These are phyloP conservation scores for Claviceps citrina DNA, from an alignment of 2,329 filamentous ascomycete genomes.

Conservation along the genomic window DNA sequence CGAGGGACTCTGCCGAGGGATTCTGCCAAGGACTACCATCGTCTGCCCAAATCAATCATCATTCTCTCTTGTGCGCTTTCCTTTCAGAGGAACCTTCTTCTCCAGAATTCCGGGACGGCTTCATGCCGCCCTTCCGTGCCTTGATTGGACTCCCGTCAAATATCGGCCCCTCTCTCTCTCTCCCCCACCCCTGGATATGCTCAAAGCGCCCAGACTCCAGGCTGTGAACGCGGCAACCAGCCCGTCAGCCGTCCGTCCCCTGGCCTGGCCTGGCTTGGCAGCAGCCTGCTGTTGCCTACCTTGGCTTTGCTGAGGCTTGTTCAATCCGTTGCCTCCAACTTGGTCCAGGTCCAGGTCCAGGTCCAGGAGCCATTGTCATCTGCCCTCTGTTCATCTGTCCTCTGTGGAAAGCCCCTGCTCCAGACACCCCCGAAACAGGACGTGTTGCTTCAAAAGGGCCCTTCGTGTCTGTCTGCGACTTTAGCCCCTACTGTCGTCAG, in stretches of 20 bases:
- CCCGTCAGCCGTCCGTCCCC: not conserved
- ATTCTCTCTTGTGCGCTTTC: not conserved
- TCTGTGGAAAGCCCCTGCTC: not conserved
- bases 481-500: too few species aligned
- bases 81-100: not conserved
- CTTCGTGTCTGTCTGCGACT: not conserved
- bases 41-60: slow-evolving; percentile 1
- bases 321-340: too few species aligned
- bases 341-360: too few species aligned
- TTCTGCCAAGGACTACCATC: too few species aligned
- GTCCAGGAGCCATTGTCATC: not conserved
- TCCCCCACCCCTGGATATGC: not conserved
- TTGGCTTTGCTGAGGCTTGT: too few species aligned
- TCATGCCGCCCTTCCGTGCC: not conserved
- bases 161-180: slow-evolving; percentile 1
- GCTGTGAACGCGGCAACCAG: not conserved
- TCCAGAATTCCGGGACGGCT: slow-evolving; percentile 5
- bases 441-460: not conserved
- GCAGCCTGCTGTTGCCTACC: too few species aligned
- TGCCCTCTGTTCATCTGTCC: too few species aligned
- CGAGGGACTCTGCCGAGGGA: too few species aligned
- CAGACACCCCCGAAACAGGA: too few species aligned
- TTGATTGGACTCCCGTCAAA: slow-evolving; percentile 5
- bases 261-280: too few species aligned
- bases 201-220: not conserved